Conservation (phyloP, 2,329 filamentous ascomycete genomes). For the Cladosporium sphaerospermum region DNA sequence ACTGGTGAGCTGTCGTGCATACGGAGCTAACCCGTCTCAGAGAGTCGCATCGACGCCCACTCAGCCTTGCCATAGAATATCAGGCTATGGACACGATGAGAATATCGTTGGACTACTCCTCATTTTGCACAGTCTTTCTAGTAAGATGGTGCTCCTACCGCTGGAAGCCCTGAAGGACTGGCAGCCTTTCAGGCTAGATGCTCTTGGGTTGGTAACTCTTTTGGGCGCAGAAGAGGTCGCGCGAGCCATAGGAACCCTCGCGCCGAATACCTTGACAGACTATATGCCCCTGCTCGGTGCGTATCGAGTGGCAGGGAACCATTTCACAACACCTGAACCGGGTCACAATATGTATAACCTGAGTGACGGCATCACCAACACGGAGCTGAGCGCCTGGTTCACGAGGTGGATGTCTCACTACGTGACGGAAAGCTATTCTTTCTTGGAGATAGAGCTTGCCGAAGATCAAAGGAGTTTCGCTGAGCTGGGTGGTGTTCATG, state of each 20-base stretch:
- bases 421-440: too few relatives aligned
- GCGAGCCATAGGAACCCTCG: constrained; percentile 10
- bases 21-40: too few relatives aligned
- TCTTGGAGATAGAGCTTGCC: too few relatives aligned
- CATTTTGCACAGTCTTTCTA: too few relatives aligned
- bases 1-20: too few relatives aligned
- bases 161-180: neutral
- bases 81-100: too few relatives aligned
- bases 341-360: constrained; percentile 14
- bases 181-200: constrained; percentile 12
- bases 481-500: neutral
- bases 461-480: too few relatives aligned
- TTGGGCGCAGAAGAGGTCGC: constrained; percentile 15
- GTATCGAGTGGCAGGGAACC: constrained; percentile 13
- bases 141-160: neutral
- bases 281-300: constrained; percentile 14
- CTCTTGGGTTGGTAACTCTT: constrained; percentile 15
- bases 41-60: too few relatives aligned
- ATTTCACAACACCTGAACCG: constrained; percentile 11
- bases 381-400: constrained; percentile 14
- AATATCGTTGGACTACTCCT: too few relatives aligned
- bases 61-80: too few relatives aligned
- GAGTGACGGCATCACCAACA: constrained; percentile 13
- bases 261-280: constrained; percentile 11
- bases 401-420: constrained; percentile 7